These are phyloP conservation scores for Lactifluus piperatus DNA, from an alignment of 768 basidiomycete genomes.

Conservation along the genomic window DNA sequence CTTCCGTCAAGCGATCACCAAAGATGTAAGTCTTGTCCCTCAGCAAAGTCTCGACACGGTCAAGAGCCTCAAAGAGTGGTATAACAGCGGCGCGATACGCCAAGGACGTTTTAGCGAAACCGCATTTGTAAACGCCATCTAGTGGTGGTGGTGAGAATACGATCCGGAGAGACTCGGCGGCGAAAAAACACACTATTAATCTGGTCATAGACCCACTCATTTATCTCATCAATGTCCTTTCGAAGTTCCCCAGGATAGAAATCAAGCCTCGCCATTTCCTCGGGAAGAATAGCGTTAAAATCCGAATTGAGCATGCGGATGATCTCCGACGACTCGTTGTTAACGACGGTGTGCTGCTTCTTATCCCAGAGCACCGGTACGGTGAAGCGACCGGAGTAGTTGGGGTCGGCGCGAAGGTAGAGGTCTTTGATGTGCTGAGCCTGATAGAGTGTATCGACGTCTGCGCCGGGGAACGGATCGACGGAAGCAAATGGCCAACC, in stretches of 20 bases:
- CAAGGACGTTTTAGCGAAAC: conserved; percentile 73
- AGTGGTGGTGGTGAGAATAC: neutral
- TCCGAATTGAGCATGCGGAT: conserved; percentile 87
- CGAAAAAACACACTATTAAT: conserved; percentile 59
- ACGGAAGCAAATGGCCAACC: conserved; percentile 84
- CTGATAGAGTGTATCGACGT: conserved; percentile 65
- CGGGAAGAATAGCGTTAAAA: conserved; percentile 66
- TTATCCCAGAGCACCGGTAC: conserved; percentile 93
- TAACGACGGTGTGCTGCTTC: conserved; percentile 79
- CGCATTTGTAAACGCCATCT: conserved; percentile 86
- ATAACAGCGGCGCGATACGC: conserved; percentile 76
- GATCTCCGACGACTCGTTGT: conserved; percentile 93
- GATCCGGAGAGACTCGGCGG: too few relatives aligned
- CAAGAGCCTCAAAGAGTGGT: conserved; percentile 70
- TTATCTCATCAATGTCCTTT: conserved; percentile 72
- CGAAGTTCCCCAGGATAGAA: conserved; percentile 70
- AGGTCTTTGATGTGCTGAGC: conserved; percentile 73
- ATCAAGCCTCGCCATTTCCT: conserved; percentile 56
- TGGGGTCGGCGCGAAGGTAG: conserved; percentile 66
- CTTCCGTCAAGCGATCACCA: conserved; percentile 76
- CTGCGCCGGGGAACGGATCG: conserved; percentile 62
- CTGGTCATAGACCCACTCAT: conserved; percentile 78
- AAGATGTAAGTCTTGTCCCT: conserved; percentile 76
- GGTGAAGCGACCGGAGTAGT: conserved; percentile 74
- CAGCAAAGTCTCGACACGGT: conserved; percentile 71